phyloP scores from a whole-genome alignment of 176 grass and related monocot genomes.

The Poa annua region DNA sequence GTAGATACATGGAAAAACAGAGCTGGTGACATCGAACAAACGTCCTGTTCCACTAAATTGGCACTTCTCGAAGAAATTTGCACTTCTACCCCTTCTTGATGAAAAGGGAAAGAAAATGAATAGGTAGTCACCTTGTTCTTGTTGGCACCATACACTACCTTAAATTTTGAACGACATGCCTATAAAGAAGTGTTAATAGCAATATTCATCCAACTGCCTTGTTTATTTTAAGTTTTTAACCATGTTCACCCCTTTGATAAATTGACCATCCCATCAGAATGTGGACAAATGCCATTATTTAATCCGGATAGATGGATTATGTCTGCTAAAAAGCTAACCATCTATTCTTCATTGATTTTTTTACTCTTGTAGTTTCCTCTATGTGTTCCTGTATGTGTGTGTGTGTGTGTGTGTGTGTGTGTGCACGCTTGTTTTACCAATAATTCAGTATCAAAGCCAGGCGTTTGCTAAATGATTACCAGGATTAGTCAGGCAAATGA shows the following conservation, averaged over 20 bases:
- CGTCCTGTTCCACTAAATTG: constrained; percentile 94
- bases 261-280: constrained; percentile 12
- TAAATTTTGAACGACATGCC: constrained; percentile 13
- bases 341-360: constrained; percentile 6
- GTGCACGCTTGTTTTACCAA: not conserved
- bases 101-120: constrained; percentile 93
- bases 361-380: not conserved
- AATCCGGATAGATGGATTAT: not conserved
- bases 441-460: not conserved
- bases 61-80: constrained; percentile 96
- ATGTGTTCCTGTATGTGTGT: not conserved
- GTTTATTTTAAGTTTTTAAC: constrained; percentile 14
- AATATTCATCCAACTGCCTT: constrained; percentile 2
- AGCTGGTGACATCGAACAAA: constrained; percentile 91
- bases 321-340: not conserved
- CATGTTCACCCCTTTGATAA: not conserved
- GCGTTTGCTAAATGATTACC: not conserved
- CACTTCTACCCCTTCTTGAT: constrained; percentile 76
- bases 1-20: constrained; percentile 93
- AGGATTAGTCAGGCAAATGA: not conserved
- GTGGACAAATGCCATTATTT: not conserved
- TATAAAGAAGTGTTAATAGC: constrained; percentile 7
- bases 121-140: constrained; percentile 58
- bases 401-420: too few species aligned
- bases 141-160: constrained; percentile 35